Base-by-base conservation (phyloP, 768 basidiomycete species). In the Neoboletus brunneissimus region DNA sequence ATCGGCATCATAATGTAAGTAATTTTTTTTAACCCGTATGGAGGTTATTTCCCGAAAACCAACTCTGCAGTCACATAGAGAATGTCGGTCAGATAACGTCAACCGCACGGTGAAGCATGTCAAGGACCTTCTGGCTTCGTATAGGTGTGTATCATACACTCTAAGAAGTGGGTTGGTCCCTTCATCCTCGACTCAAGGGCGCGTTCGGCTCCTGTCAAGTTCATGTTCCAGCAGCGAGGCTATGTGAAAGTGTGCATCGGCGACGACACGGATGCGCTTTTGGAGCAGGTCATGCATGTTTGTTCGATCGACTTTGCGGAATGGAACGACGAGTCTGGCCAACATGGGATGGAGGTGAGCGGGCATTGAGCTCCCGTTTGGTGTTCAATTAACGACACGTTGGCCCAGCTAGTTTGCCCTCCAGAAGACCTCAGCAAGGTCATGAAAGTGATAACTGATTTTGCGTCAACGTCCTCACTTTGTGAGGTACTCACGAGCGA, bases 1-100 rank as follows among this genome's bases (percentile, higher is more conserved):
- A 77, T 86, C 51, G 87, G 85, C 1, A 63, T 89, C 29, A 75
- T 88, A 50, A 79, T 88, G 87, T 85, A 65, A 73, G 84, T 73
- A 34, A 32, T 22, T 43, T 32, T 35, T 27, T 12, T 27, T 27
- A 27, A 13, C 27, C n/a, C 10, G 29, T 25, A 22, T 27, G 16
- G n/a, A 37, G 20, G 20, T 44, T 27, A 44, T 37, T 37, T 46
- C 25, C 54, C 35, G 8, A 48, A 23, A 29, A 59, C 69, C 71
- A 58, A 61, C 67, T 43, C 42, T 48, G 23, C 51, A 52, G 58
- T 43, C 50, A 52, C 64, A 55, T 61, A 84, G 83, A 67, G 83
- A 84, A 60, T 85, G 81, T 61, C 68, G 81, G 41, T 82, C 85
- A n/a, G 80, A 87, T 64, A 88, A 88, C 61, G 69, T 75, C 44